phyloP scores from a whole-genome alignment of 2,329 filamentous ascomycete species.

The Ambrosiella xylebori region DNA sequence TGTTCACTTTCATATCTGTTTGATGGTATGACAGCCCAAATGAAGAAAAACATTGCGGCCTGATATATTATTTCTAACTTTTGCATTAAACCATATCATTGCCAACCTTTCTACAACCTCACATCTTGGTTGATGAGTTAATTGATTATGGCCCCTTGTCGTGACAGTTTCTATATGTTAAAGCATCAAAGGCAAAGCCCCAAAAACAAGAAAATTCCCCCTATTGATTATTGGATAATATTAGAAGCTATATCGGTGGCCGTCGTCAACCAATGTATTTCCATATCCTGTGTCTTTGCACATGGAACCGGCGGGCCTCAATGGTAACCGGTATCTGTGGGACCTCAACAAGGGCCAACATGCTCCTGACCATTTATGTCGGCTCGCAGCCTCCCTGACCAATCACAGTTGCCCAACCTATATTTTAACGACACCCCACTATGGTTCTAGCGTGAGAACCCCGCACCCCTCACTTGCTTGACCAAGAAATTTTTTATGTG shows the following conservation, averaged over 20 bases:
- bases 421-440: background rate
- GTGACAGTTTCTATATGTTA: too few species aligned
- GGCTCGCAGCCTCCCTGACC: background rate
- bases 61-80: background rate
- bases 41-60: slow-evolving; percentile 17
- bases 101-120: too few species aligned
- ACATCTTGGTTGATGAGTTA: too few species aligned
- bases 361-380: background rate
- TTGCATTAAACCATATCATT: background rate
- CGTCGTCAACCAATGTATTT: background rate
- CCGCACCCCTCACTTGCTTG: background rate
- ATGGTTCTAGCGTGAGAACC: background rate
- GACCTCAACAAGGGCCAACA: background rate
- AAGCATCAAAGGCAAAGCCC: too few species aligned
- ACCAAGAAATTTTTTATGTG: background rate
- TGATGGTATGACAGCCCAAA: slow-evolving; percentile 38
- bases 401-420: background rate
- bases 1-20: slow-evolving; percentile 59
- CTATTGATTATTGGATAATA: too few species aligned
- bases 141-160: too few species aligned
- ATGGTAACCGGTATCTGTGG: background rate
- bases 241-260: too few species aligned
- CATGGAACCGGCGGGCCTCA: background rate
- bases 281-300: background rate
- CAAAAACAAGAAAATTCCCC: too few species aligned